These are phyloP conservation scores for Aspergillus nomiae DNA, from an alignment of 2,329 filamentous ascomycete genomes.

Conservation along the genomic window DNA sequence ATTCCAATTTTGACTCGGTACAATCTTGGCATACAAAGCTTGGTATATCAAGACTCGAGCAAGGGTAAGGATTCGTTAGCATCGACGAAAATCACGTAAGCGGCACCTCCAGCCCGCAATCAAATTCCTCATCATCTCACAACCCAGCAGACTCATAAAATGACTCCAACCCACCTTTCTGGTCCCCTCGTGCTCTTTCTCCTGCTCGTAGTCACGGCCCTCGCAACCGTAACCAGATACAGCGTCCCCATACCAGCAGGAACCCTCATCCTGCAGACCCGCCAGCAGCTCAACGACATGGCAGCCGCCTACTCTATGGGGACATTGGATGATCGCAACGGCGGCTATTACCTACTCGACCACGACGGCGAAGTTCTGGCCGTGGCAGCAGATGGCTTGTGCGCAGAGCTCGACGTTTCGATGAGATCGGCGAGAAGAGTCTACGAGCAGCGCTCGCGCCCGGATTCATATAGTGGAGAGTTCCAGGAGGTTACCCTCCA, in stretches of 20 bases:
- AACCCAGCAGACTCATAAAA: neutral
- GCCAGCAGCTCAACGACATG: neutral
- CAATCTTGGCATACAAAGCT: neutral
- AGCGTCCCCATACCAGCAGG: neutral
- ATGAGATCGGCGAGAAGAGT: neutral
- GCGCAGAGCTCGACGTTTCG: neutral
- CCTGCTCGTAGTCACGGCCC: neutral
- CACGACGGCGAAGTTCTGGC: neutral
- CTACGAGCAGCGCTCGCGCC: neutral
- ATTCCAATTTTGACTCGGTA: neutral
- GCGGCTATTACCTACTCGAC: neutral
- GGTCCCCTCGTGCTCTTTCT: neutral
- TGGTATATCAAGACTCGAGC: neutral
- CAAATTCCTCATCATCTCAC: neutral
- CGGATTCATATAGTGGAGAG: neutral
- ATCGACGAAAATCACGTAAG: neutral
- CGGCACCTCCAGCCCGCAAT: neutral
- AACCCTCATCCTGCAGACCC: neutral
- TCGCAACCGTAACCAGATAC: neutral
- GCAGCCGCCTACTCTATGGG: neutral
- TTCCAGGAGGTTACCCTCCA: neutral
- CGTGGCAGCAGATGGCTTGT: neutral
- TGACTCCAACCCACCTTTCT: neutral
- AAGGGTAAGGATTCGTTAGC: neutral
- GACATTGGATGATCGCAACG: neutral